Percentiles rank a stretch among this genome's conserved stretches.
These are phyloP conservation scores for Leccinum boreale DNA, from an alignment of 768 basidiomycete species.

Conservation along the genomic window DNA sequence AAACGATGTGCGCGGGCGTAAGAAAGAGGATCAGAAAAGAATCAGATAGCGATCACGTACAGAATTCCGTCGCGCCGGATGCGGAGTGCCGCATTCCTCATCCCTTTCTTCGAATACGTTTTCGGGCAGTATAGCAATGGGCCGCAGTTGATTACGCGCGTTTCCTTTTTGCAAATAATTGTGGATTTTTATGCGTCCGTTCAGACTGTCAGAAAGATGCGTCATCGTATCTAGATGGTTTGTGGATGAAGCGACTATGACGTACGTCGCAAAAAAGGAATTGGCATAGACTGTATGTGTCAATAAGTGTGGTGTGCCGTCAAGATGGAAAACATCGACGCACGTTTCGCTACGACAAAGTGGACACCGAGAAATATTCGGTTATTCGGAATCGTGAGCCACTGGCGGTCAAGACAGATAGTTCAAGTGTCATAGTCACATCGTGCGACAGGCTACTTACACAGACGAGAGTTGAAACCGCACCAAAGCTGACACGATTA, in stretches of 20 bases:
- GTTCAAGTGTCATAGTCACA: neutral
- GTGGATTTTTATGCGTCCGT: constrained; percentile 15
- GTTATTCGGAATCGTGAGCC: constrained; percentile 20
- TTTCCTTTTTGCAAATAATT: neutral
- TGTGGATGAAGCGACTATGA: neutral
- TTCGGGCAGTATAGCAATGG: constrained; percentile 1
- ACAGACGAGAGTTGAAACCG: constrained; percentile 17
- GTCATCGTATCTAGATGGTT: neutral
- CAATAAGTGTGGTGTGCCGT: neutral
- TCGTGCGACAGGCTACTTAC: constrained; percentile 4
- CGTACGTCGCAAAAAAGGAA: constrained; percentile 26
- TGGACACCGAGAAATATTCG: constrained; percentile 24
- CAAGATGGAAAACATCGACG: neutral
- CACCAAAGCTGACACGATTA: constrained; percentile 7
- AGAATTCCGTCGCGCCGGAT: neutral
- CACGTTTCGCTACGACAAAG: constrained; percentile 24
- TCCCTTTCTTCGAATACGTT: neutral
- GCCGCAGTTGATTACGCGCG: neutral
- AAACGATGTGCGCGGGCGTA: too few species aligned
- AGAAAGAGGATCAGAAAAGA: too few species aligned
- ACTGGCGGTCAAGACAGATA: constrained; percentile 7
- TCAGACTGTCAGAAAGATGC: constrained; percentile 12
- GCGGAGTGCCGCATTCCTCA: neutral
- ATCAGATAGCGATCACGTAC: constrained; percentile 1
- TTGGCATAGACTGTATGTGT: constrained; percentile 22